phyloP scores from a whole-genome alignment of 768 basidiomycete genomes.

The Suillus americanus region DNA sequence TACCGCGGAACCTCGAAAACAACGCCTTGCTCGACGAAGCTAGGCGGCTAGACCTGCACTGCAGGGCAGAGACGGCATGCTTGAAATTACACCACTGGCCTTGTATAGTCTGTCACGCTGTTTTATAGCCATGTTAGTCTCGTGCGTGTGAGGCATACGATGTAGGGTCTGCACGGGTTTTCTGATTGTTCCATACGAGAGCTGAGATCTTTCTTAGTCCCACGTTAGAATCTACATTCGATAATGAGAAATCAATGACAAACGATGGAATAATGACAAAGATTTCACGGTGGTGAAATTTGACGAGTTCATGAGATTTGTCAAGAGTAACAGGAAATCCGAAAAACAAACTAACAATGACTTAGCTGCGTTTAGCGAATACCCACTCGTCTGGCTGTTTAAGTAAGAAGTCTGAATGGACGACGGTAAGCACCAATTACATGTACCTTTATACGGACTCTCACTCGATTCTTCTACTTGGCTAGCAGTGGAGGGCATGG shows the following conservation, averaged over 20 bases:
- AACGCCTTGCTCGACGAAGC: background rate
- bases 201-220: background rate
- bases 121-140: background rate
- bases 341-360: background rate
- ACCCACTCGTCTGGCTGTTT: too few relatives aligned
- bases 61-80: background rate
- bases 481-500: background rate
- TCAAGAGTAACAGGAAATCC: background rate
- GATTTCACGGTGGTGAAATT: background rate
- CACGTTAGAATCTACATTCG: background rate
- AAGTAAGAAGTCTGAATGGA: too few relatives aligned
- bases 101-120: background rate
- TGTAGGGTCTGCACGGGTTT: background rate
- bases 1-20: background rate
- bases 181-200: background rate
- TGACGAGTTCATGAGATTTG: background rate
- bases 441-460: background rate
- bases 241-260: background rate
- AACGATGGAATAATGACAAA: background rate
- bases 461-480: background rate
- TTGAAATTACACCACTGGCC: background rate
- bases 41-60: background rate
- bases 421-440: background rate
- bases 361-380: background rate
- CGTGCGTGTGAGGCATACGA: background rate